Evolutionary conservation across 2,329 filamentous ascomycete genomes (phyloP).

Genomic region (Elsinoe ampelina): DNA sequence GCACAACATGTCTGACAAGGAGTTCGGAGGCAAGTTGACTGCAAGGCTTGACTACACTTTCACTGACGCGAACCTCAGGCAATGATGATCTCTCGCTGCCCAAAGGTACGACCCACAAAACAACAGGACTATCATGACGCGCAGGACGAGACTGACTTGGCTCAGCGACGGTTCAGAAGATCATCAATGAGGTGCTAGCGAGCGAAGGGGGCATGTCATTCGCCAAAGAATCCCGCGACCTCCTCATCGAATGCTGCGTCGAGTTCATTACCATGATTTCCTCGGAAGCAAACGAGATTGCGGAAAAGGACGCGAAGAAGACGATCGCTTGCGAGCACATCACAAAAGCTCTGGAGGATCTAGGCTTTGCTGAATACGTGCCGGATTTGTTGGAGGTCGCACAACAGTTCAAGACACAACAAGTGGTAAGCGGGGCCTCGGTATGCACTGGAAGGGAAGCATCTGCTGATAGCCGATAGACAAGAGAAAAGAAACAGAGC

Average conservation of each 20-base stretch:
- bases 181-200: conserved; percentile 87
- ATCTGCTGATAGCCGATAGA: conserved; percentile 41
- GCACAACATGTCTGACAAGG: conserved; percentile 44
- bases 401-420: conserved; percentile 80
- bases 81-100: conserved; percentile 52
- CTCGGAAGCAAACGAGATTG: conserved; percentile 98
- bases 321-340: conserved; percentile 98
- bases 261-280: conserved; percentile 98
- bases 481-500: conserved; percentile 90
- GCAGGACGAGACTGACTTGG: neutral
- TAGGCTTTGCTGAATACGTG: conserved; percentile 90
- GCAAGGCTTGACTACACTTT: neutral
- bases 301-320: conserved; percentile 97
- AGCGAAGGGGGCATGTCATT: conserved; percentile 70
- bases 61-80: conserved; percentile 28
- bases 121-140: neutral
- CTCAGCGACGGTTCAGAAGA: conserved; percentile 63
- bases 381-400: conserved; percentile 78
- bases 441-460: conserved; percentile 12
- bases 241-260: conserved; percentile 96
- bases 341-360: conserved; percentile 81
- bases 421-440: conserved; percentile 58
- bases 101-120: conserved; percentile 36
- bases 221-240: conserved; percentile 87
- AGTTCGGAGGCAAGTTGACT: conserved; percentile 39